Evolutionary conservation across 768 basidiomycete species (phyloP).

Genomic region (Lentinus tigrinus): DNA sequence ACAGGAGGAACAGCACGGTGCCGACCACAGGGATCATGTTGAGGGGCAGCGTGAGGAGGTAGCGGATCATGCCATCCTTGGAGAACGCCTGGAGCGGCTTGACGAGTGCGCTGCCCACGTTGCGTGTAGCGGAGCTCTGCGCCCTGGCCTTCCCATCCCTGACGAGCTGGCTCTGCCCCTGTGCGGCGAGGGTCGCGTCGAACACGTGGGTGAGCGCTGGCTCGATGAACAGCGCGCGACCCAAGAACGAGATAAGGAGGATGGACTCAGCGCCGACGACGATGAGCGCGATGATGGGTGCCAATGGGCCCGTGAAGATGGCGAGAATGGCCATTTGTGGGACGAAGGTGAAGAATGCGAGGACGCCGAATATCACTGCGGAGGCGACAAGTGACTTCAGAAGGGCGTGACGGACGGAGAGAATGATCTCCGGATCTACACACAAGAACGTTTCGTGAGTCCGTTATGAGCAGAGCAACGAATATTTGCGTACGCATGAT

Average conservation of each 20-base stretch:
- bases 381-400: slow-evolving; percentile 40
- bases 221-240: slow-evolving; percentile 44
- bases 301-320: slow-evolving; percentile 62
- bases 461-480: too few species aligned
- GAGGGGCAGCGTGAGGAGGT: slow-evolving; percentile 62
- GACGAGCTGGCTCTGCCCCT: slow-evolving; percentile 42
- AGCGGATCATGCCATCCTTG: slow-evolving; percentile 49
- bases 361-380: slow-evolving; percentile 37
- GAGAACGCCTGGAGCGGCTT: slow-evolving; percentile 46
- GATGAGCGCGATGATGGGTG: slow-evolving; percentile 42
- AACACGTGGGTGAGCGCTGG: slow-evolving; percentile 45
- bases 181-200: slow-evolving; percentile 43
- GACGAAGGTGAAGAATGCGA: slow-evolving; percentile 61
- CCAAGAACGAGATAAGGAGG: slow-evolving; percentile 42
- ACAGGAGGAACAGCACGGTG: slow-evolving; percentile 58
- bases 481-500: slow-evolving; percentile 18
- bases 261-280: slow-evolving; percentile 44
- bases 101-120: slow-evolving; percentile 46
- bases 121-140: slow-evolving; percentile 38
- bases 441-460: neutral
- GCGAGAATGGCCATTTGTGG: slow-evolving; percentile 67
- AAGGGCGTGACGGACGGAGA: slow-evolving; percentile 33
- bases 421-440: slow-evolving; percentile 21
- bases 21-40: slow-evolving; percentile 69
- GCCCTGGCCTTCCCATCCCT: slow-evolving; percentile 26